Conservation (phyloP, 257 asterid genomes). For the Striga asiatica region DNA sequence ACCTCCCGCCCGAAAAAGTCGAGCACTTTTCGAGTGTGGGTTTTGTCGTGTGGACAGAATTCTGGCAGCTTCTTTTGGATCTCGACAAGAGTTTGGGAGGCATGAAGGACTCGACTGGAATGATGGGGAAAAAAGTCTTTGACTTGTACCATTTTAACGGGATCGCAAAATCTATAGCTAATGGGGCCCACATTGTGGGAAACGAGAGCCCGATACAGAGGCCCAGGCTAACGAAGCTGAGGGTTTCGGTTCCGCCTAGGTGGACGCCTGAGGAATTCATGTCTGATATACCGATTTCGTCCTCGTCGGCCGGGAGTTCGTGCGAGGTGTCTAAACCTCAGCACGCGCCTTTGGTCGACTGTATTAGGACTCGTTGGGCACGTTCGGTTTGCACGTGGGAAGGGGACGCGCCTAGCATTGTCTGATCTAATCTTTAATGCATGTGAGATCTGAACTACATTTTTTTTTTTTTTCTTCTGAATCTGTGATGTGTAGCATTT, state of each 20-base stretch:
- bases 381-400: conserved; percentile 88
- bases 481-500: conserved; percentile 18
- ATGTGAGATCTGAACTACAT: conserved; percentile 14
- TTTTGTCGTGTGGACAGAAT: conserved; percentile 90
- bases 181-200: conserved; percentile 39
- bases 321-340: conserved; percentile 57
- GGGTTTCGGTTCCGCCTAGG: conserved; percentile 90
- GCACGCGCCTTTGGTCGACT: conserved; percentile 87
- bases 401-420: conserved; percentile 92
- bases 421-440: conserved; percentile 26
- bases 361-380: conserved; percentile 86
- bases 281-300: conserved; percentile 30
- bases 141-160: conserved; percentile 93
- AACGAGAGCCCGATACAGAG: conserved; percentile 52
- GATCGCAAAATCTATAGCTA: conserved; percentile 69
- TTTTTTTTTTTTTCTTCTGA: no score
- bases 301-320: conserved; percentile 22
- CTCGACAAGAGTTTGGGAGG: conserved; percentile 82
- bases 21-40: conserved; percentile 64
- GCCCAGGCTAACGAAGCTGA: conserved; percentile 70
- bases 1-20: conserved; percentile 56
- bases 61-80: conserved; percentile 80
- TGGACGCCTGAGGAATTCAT: conserved; percentile 95
- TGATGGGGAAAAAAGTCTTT: conserved; percentile 75
- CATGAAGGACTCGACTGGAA: conserved; percentile 70